These are phyloP conservation scores for Cytospora mali DNA, from an alignment of 2,329 filamentous ascomycete genomes.

Conservation along the genomic window DNA sequence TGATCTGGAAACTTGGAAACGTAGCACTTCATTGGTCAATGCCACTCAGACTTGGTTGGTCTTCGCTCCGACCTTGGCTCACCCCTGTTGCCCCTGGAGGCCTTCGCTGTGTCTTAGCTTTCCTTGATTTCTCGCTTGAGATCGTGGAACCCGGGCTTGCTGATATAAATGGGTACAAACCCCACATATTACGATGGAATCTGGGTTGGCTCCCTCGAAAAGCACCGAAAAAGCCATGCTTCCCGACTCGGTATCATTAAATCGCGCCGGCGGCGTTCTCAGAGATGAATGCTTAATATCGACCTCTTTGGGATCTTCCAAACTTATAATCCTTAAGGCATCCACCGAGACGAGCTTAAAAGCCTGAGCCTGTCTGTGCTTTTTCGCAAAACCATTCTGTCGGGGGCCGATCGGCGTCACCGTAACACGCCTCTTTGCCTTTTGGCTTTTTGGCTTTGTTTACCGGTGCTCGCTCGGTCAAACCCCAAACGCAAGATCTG, in stretches of 20 bases:
- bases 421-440: not conserved
- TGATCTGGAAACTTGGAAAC: slow-evolving; percentile 14
- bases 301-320: not conserved
- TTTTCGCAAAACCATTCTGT: slow-evolving; percentile 1
- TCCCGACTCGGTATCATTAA: too few relatives aligned
- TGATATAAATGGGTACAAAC: slow-evolving; percentile 25
- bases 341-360: not conserved
- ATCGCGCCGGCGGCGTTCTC: not conserved
- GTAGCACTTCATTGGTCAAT: slow-evolving; percentile 25
- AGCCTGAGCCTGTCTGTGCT: not conserved
- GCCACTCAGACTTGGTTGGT: not conserved
- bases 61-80: not conserved
- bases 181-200: slow-evolving; percentile 18
- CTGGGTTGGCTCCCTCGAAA: slow-evolving; percentile 1
- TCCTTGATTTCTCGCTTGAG: slow-evolving; percentile 22
- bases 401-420: slow-evolving; percentile 1
- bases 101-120: slow-evolving; percentile 11
- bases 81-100: slow-evolving; percentile 23
- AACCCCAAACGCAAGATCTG: slow-evolving; percentile 16
- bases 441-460: not conserved
- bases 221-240: slow-evolving; percentile 1
- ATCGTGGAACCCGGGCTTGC: slow-evolving; percentile 9
- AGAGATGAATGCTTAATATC: not conserved
- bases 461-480: slow-evolving; percentile 14
- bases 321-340: not conserved